These are phyloP conservation scores for Pseudocercospora fuligena DNA, from an alignment of 2,329 filamentous ascomycete genomes.

Conservation along the genomic window DNA sequence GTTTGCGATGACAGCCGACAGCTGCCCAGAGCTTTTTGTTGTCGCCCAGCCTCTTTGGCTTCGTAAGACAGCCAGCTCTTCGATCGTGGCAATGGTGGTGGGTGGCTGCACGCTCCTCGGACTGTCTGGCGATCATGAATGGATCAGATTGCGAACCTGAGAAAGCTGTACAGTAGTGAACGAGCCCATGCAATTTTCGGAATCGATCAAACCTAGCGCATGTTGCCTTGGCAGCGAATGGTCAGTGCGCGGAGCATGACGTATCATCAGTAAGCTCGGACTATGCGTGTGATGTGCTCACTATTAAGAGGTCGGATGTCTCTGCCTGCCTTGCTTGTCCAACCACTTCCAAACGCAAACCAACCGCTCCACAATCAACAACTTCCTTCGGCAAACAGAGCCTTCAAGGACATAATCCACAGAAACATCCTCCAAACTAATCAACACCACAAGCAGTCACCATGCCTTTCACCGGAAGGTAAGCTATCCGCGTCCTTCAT, in stretches of 20 bases:
- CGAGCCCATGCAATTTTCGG: background rate
- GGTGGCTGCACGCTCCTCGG: background rate
- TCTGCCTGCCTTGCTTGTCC: constrained; percentile 4
- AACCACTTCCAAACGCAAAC: background rate
- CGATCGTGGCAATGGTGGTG: background rate
- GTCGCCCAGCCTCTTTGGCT: background rate
- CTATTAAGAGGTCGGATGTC: background rate
- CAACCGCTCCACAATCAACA: background rate
- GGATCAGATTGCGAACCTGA: too few species aligned
- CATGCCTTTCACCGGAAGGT: constrained; percentile 67
- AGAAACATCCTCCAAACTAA: background rate
- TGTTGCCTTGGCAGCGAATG: background rate
- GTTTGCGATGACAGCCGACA: background rate
- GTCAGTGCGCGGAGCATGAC: background rate
- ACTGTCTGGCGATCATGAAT: background rate
- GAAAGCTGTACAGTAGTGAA: too few species aligned
- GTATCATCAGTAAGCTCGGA: background rate
- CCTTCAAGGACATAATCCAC: background rate
- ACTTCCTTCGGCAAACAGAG: background rate
- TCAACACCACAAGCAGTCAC: constrained; percentile 33
- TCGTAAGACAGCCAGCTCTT: background rate
- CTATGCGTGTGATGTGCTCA: background rate
- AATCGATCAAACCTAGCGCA: background rate
- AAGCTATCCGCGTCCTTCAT: constrained; percentile 34
- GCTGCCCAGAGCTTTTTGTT: background rate